Percentiles rank a stretch among this genome's conserved stretches.
These are phyloP conservation scores for Sanguinoderma infundibulare DNA, from an alignment of 1,284 basidiomycete genomes.

Conservation along the genomic window DNA sequence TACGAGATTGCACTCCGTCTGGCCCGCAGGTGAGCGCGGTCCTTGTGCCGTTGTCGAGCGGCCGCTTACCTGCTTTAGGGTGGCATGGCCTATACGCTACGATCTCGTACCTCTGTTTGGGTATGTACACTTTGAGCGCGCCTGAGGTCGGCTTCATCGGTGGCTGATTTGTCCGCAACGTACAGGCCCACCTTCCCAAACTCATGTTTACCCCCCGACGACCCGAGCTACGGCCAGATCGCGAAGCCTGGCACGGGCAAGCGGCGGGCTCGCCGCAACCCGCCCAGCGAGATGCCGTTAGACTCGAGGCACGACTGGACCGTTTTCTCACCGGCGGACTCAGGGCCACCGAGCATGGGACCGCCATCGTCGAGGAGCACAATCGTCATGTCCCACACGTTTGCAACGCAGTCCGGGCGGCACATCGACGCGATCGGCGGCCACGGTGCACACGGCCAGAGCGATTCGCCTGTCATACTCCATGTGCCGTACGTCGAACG, in stretches of 20 bases:
- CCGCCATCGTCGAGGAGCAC: conserved; percentile 12
- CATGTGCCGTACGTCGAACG: conserved; percentile 34
- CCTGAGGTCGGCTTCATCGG: background rate
- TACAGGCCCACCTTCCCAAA: conserved; percentile 68
- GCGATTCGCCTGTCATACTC: conserved; percentile 33
- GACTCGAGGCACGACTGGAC: conserved; percentile 32
- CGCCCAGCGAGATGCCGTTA: conserved; percentile 31
- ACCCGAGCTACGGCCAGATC: conserved; percentile 82
- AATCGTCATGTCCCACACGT: conserved; percentile 26
- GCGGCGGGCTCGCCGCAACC: conserved; percentile 59
- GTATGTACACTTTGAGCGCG: conserved; percentile 43
- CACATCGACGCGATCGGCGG: conserved; percentile 13
- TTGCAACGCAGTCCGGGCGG: conserved; percentile 24
- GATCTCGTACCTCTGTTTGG: conserved; percentile 85
- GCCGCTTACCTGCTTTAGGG: conserved; percentile 46
- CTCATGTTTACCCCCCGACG: conserved; percentile 80
- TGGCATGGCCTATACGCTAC: conserved; percentile 87
- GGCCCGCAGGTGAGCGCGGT: conserved; percentile 64
- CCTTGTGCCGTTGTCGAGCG: conserved; percentile 20
- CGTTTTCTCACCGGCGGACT: conserved; percentile 25
- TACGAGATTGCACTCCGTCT: conserved; percentile 82
- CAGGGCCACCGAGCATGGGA: conserved; percentile 12
- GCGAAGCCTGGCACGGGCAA: conserved; percentile 65
- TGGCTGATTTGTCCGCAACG: conserved; percentile 10
- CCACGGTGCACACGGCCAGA: conserved; percentile 15